Percentiles rank a stretch among this genome's conserved stretches.
phyloP scores from a whole-genome alignment of 2,329 filamentous ascomycete species.

The Exophiala mesophila region DNA sequence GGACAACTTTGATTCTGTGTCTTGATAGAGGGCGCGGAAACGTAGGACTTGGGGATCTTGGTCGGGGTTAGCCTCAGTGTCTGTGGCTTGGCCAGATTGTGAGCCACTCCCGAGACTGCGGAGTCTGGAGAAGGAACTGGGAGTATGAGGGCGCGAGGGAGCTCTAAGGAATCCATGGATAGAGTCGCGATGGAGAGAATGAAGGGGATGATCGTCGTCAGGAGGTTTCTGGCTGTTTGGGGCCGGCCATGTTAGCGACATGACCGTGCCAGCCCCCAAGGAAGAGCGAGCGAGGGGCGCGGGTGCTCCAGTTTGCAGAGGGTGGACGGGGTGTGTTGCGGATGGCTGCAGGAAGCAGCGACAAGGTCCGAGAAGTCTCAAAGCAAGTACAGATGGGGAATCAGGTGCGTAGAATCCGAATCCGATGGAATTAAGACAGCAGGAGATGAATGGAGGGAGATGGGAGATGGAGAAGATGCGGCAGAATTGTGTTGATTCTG shows the following conservation, averaged over 20 bases:
- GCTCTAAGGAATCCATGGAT: slow-evolving; percentile 42
- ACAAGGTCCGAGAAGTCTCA: slow-evolving; percentile 11
- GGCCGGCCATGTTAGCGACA: slow-evolving; percentile 65
- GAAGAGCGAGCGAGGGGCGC: slow-evolving; percentile 37
- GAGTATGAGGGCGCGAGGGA: slow-evolving; percentile 41
- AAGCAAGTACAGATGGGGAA: slow-evolving; percentile 14
- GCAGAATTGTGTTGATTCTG: slow-evolving; percentile 5
- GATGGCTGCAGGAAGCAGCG: slow-evolving; percentile 1
- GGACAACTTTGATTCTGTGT: slow-evolving; percentile 70
- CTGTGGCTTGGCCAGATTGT: slow-evolving; percentile 45
- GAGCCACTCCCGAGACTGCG: slow-evolving; percentile 40
- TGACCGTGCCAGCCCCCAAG: slow-evolving; percentile 41
- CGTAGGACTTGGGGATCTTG: slow-evolving; percentile 64
- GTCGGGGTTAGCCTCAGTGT: slow-evolving; percentile 57
- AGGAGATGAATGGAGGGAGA: slow-evolving; percentile 17
- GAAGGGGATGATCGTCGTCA: slow-evolving; percentile 61
- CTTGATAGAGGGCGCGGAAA: slow-evolving; percentile 73
- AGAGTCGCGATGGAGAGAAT: slow-evolving; percentile 27
- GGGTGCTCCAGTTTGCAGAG: slow-evolving; percentile 41
- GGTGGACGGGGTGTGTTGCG: slow-evolving; percentile 20
- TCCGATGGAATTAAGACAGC: slow-evolving; percentile 13
- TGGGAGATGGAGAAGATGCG: slow-evolving; percentile 17
- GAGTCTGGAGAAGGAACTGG: slow-evolving; percentile 34
- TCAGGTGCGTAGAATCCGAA: slow-evolving; percentile 11
- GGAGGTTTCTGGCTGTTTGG: slow-evolving; percentile 51